Conservation (phyloP, 106 monocot genomes). For the Dendrobium officinale region DNA sequence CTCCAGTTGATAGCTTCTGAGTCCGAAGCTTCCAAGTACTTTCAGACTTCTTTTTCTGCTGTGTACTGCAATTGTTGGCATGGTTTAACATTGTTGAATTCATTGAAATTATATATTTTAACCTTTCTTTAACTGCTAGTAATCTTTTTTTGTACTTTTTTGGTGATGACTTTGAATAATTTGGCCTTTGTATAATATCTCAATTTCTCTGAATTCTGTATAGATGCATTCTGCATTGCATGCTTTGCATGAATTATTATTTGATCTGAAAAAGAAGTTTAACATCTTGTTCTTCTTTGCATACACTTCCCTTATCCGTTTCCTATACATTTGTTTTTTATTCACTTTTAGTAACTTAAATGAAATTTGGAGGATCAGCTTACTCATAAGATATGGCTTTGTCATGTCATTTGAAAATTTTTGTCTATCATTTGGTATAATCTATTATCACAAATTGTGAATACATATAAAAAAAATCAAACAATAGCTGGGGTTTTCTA, state of each 20-base stretch:
- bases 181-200: background rate
- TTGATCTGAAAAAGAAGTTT: too few species aligned
- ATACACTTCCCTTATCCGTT: too few species aligned
- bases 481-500: background rate
- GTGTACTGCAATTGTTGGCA: background rate
- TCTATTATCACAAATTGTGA: background rate
- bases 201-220: too few species aligned
- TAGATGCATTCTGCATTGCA: too few species aligned
- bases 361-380: too few species aligned
- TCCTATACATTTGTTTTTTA: too few species aligned
- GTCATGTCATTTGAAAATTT: too few species aligned
- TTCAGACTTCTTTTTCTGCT: background rate
- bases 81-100: background rate
- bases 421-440: background rate
- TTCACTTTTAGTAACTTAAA: too few species aligned
- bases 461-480: background rate
- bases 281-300: too few species aligned
- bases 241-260: too few species aligned
- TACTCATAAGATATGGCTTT: too few species aligned
- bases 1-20: conserved; percentile 80
- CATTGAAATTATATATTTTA: background rate
- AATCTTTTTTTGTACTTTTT: background rate
- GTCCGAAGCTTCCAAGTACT: conserved; percentile 75
- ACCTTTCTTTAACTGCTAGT: background rate
- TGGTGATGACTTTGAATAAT: background rate